Evolutionary conservation across 2,329 filamentous ascomycete species (phyloP).

Genomic region (Aspergillus versicolor): DNA sequence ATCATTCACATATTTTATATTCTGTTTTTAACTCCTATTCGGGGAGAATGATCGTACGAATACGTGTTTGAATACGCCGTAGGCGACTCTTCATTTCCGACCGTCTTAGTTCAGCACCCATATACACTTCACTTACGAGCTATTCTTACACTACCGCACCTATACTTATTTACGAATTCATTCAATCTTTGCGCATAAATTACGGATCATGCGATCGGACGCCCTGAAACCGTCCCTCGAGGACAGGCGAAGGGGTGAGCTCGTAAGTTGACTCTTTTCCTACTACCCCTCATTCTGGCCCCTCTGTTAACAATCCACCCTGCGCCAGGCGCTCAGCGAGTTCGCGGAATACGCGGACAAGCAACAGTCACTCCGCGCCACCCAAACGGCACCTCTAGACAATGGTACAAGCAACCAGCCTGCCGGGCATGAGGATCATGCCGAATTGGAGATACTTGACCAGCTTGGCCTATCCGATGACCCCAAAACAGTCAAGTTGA

Average conservation of each 20-base stretch:
- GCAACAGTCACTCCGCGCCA: constrained; percentile 65
- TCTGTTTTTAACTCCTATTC: constrained; percentile 7
- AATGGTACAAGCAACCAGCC: constrained; percentile 37
- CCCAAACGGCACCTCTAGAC: constrained; percentile 40
- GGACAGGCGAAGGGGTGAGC: constrained; percentile 83
- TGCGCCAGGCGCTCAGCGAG: constrained; percentile 73
- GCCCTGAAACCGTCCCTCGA: constrained; percentile 64
- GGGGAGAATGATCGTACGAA: constrained; percentile 45
- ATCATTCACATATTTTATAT: not conserved
- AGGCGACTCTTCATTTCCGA: constrained; percentile 32
- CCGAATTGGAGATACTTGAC: constrained; percentile 88
- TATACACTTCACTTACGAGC: not conserved
- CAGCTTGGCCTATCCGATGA: constrained; percentile 71
- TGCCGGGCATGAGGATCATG: constrained; percentile 63
- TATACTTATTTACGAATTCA: not conserved
- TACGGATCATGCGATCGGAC: constrained; percentile 34
- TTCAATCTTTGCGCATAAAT: not conserved
- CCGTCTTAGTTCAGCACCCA: constrained; percentile 8
- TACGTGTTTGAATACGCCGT: constrained; percentile 39
- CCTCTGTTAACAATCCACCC: constrained; percentile 9
- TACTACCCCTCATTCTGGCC: constrained; percentile 1
- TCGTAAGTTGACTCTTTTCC: constrained; percentile 53
- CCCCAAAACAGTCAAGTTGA: constrained; percentile 64
- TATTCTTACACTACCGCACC: constrained; percentile 1
- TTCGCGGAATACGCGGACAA: constrained; percentile 98